phyloP scores from a whole-genome alignment of 2,329 filamentous ascomycete species.

The Sclerotinia trifoliorum region DNA sequence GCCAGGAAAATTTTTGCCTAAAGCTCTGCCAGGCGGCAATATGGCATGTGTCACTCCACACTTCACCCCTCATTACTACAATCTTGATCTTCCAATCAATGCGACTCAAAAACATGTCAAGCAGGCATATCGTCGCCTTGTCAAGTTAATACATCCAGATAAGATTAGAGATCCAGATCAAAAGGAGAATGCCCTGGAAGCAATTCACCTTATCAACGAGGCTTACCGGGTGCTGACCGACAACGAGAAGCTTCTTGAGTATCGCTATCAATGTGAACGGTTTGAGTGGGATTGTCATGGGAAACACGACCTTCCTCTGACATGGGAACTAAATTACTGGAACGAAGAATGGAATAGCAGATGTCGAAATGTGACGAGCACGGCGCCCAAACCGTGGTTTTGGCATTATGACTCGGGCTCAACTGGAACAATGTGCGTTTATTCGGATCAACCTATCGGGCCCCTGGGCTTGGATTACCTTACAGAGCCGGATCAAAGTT shows the following conservation, averaged over 20 bases:
- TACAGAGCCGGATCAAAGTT: not conserved
- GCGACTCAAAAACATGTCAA: not conserved
- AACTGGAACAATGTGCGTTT: not conserved
- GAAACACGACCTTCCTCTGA: not conserved
- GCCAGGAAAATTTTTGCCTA: not conserved
- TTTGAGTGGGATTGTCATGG: not conserved
- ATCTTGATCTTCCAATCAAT: slow-evolving; percentile 10
- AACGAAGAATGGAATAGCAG: not conserved
- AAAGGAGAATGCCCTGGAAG: not conserved
- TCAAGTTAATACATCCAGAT: not conserved
- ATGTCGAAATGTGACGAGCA: no score
- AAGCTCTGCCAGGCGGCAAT: not conserved
- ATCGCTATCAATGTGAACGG: not conserved
- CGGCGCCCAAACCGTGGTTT: slow-evolving; percentile 5
- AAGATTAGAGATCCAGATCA: not conserved
- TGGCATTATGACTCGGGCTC: slow-evolving; percentile 3
- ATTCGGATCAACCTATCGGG: not conserved
- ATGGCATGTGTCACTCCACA: not conserved
- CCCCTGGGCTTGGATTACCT: no score
- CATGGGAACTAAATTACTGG: not conserved
- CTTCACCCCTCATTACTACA: slow-evolving; percentile 15
- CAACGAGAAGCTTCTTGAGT: not conserved
- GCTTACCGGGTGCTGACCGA: not conserved
- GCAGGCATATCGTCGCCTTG: not conserved
- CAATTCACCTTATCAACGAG: not conserved